Conservation (phyloP, 257 asterid species). For the Phtheirospermum japonicum region DNA sequence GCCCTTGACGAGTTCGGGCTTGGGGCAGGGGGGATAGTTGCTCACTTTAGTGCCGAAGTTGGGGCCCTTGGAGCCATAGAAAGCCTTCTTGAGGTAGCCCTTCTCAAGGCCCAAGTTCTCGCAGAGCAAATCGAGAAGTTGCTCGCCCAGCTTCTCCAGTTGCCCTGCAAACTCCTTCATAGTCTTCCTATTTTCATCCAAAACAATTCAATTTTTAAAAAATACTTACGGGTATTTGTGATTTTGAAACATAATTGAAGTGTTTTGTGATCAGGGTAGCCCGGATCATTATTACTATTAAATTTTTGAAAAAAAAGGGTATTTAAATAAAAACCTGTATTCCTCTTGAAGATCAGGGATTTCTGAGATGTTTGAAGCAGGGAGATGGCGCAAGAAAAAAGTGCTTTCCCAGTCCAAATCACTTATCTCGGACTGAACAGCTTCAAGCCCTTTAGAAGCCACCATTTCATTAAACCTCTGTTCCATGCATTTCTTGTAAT, state of each 20-base stretch:
- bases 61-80: slow-evolving; percentile 51
- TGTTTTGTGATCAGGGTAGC: too few relatives aligned
- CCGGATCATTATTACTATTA: too few relatives aligned
- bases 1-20: slow-evolving; percentile 59
- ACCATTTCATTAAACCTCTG: slow-evolving; percentile 56
- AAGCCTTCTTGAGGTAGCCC: slow-evolving; percentile 49
- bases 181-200: slow-evolving; percentile 30
- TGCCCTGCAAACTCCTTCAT: slow-evolving; percentile 50
- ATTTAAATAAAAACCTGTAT: slow-evolving; percentile 46
- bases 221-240: too few relatives aligned
- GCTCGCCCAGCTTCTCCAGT: slow-evolving; percentile 49
- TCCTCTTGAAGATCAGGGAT: slow-evolving; percentile 53
- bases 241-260: not conserved
- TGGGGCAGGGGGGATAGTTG: slow-evolving; percentile 66
- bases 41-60: slow-evolving; percentile 59
- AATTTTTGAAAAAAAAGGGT: too few relatives aligned
- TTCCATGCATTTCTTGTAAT: slow-evolving; percentile 55
- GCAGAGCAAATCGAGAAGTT: slow-evolving; percentile 52
- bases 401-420: slow-evolving; percentile 69
- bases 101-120: slow-evolving; percentile 62
- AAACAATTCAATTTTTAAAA: not conserved
- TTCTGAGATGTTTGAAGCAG: slow-evolving; percentile 45
- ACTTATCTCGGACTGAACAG: slow-evolving; percentile 44
- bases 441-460: slow-evolving; percentile 45
- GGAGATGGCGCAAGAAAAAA: slow-evolving; percentile 63